phyloP scores from a whole-genome alignment of 352 stramenopile species.

The Stephanocyclus meneghinianus region DNA sequence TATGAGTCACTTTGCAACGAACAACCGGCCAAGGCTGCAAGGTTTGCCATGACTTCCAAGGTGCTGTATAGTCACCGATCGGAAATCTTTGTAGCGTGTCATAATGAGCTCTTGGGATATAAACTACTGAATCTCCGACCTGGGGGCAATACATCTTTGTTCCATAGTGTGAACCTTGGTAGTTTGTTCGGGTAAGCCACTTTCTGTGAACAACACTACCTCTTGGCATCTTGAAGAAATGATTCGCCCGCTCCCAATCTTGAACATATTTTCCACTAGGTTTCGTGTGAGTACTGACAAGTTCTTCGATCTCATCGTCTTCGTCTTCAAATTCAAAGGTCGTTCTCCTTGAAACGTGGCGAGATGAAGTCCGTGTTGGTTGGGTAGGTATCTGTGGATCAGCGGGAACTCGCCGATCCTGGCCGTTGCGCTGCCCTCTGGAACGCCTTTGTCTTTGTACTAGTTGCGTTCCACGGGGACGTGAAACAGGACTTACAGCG shows the following conservation, averaged over 20 bases:
- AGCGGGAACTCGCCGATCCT: background rate
- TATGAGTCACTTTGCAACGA: constrained; percentile 61
- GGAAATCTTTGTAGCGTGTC: constrained; percentile 68
- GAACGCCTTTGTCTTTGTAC: constrained; percentile 5
- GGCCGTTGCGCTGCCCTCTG: constrained; percentile 1
- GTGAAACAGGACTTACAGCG: constrained; percentile 5
- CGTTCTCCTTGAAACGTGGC: constrained; percentile 11
- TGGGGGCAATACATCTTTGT: constrained; percentile 72
- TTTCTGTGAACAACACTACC: constrained; percentile 40
- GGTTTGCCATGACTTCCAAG: constrained; percentile 73
- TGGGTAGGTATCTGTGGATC: constrained; percentile 11
- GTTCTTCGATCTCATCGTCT: constrained; percentile 67
- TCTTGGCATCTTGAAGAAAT: constrained; percentile 68
- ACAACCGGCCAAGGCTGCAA: constrained; percentile 69
- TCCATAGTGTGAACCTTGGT: constrained; percentile 51
- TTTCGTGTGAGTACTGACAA: constrained; percentile 72
- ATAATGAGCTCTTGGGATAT: constrained; percentile 75
- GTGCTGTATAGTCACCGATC: constrained; percentile 42
- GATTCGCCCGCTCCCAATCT: constrained; percentile 60
- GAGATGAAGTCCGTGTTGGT: constrained; percentile 39
- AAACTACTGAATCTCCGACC: constrained; percentile 78
- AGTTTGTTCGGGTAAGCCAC: constrained; percentile 66
- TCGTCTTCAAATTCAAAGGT: constrained; percentile 51
- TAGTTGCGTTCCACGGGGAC: constrained; percentile 4
- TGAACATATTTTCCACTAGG: constrained; percentile 59